phyloP scores from a whole-genome alignment of 164 flowering plant genomes.

The Chimonanthus salicifolius region DNA sequence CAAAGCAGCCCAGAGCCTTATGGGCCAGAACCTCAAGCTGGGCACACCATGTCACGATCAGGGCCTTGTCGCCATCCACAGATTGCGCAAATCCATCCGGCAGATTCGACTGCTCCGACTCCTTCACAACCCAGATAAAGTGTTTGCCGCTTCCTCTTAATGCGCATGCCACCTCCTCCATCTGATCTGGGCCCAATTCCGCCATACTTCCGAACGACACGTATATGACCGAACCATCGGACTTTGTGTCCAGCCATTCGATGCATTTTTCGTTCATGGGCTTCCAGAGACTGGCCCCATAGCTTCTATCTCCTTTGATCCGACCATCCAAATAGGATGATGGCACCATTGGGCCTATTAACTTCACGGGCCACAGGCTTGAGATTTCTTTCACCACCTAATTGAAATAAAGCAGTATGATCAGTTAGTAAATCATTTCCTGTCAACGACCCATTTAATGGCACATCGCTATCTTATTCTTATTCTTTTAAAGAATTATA shows the following conservation, averaged over 20 bases:
- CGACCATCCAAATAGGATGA: slow-evolving; percentile 34
- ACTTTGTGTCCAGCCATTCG: slow-evolving; percentile 29
- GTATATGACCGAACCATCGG: slow-evolving; percentile 28
- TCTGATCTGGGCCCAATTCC: slow-evolving; percentile 16
- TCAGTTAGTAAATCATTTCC: neutral
- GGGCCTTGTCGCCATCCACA: slow-evolving; percentile 17
- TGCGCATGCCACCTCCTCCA: slow-evolving; percentile 25
- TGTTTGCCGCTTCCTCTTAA: neutral
- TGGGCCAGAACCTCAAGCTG: slow-evolving; percentile 31
- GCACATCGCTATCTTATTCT: no score
- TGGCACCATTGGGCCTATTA: slow-evolving; percentile 39
- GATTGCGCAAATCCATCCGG: slow-evolving; percentile 18
- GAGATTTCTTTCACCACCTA: slow-evolving; percentile 26
- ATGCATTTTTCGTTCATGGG: slow-evolving; percentile 16
- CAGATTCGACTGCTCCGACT: slow-evolving; percentile 11
- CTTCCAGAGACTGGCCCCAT: slow-evolving; percentile 26
- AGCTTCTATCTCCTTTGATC: slow-evolving; percentile 21
- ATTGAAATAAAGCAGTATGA: neutral
- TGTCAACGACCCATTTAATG: no score
- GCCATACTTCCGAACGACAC: slow-evolving; percentile 38
- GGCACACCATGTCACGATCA: slow-evolving; percentile 27
- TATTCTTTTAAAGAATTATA: no score
- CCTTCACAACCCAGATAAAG: slow-evolving; percentile 12
- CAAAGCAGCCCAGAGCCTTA: slow-evolving; percentile 26
- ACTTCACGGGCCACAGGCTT: slow-evolving; percentile 15